A percentile compares a stretch with the other conserved stretches of the same genome.
Evolutionary conservation across 1,284 basidiomycete species (phyloP).

Genomic region (Microbotryomycetes sp.): DNA sequence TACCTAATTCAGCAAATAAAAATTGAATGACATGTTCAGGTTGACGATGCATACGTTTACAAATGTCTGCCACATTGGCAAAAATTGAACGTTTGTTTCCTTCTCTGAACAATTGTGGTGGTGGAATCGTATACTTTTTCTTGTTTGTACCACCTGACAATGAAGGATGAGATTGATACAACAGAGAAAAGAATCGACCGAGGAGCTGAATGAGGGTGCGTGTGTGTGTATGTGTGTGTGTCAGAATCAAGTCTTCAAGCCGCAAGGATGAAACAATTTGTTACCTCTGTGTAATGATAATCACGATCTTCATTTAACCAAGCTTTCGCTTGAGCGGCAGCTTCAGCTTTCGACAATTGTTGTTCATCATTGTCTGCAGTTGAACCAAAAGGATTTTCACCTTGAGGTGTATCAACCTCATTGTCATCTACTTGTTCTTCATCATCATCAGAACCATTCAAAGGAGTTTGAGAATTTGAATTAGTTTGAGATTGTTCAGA

Average conservation of each 20-base stretch:
- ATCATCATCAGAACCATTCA: slow-evolving; percentile 42
- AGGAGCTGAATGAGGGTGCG: slow-evolving; percentile 59
- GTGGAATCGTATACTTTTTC: slow-evolving; percentile 92
- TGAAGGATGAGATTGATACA: slow-evolving; percentile 91
- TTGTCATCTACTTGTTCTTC: slow-evolving; percentile 53
- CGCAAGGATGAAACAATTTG: slow-evolving; percentile 22
- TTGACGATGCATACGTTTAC: slow-evolving; percentile 96
- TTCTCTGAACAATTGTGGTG: slow-evolving; percentile 90
- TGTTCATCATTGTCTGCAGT: slow-evolving; percentile 59
- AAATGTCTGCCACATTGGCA: slow-evolving; percentile 94
- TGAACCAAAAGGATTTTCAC: slow-evolving; percentile 36
- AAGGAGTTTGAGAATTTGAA: slow-evolving; percentile 15
- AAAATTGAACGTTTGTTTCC: slow-evolving; percentile 95
- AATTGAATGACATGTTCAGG: slow-evolving; percentile 99
- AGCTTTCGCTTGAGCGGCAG: slow-evolving; percentile 60
- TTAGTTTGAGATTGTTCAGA: slow-evolving; percentile 18
- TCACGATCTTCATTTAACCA: slow-evolving; percentile 86
- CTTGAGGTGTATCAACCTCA: slow-evolving; percentile 53
- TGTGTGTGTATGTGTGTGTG: slow-evolving; percentile 3
- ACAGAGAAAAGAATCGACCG: slow-evolving; percentile 80
- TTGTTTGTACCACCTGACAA: slow-evolving; percentile 62
- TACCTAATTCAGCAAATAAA: slow-evolving; percentile 97
- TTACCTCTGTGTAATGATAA: slow-evolving; percentile 86
- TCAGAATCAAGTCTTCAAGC: not conserved
- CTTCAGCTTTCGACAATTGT: slow-evolving; percentile 51